phyloP scores from a whole-genome alignment of 495 filamentous ascomycete genomes.

The Podospora anserina region DNA sequence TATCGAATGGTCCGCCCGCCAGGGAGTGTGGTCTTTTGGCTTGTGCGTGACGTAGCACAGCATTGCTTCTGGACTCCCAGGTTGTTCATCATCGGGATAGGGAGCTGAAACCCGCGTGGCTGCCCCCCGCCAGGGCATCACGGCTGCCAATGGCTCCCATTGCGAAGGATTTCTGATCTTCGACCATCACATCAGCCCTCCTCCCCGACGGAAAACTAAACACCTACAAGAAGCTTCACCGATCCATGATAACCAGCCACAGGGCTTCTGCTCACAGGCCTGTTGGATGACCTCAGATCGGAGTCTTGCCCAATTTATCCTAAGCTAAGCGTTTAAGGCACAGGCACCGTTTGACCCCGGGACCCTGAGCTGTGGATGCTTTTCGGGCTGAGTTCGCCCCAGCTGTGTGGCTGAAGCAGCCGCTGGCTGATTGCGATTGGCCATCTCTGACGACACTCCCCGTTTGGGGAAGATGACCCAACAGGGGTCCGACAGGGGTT shows the following conservation, averaged over 20 bases:
- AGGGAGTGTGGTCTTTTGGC: not conserved
- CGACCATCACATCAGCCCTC: not conserved
- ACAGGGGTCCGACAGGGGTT: not conserved
- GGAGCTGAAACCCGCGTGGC: not conserved
- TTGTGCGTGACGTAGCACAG: not conserved
- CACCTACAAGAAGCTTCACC: not conserved
- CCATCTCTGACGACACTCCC: constrained; percentile 5
- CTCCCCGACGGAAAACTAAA: not conserved
- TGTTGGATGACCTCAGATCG: not conserved
- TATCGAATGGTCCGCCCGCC: not conserved
- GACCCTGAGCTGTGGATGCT: not conserved
- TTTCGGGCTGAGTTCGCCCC: not conserved
- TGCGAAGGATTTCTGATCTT: not conserved
- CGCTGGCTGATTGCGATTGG: not conserved
- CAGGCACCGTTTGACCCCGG: constrained; percentile 11
- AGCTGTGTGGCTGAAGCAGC: constrained; percentile 2
- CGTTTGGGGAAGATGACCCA: not conserved
- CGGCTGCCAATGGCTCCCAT: not conserved
- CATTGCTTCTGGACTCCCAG: not conserved
- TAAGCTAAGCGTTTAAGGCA: not conserved
- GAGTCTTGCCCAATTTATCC: not conserved
- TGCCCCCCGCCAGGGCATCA: not conserved
- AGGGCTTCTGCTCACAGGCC: not conserved
- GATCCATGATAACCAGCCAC: not conserved
- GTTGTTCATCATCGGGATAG: not conserved